Conservation (phyloP, 768 basidiomycete species). For the Sporobolomyces pararoseus region DNA sequence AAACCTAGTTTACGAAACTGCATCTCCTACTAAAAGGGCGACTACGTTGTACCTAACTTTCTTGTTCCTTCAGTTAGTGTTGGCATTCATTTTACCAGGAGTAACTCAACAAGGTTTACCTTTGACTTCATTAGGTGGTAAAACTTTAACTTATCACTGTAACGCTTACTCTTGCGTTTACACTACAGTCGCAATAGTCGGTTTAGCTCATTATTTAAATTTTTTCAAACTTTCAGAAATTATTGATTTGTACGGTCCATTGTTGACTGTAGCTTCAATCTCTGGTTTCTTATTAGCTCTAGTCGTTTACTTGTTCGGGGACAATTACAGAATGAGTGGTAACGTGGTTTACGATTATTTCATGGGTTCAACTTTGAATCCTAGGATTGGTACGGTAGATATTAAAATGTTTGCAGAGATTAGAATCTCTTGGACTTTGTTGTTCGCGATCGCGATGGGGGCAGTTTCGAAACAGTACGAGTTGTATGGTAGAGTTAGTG, state of each 20-base stretch:
- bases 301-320: slow-evolving; percentile 76
- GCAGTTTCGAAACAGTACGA: slow-evolving; percentile 96
- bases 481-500: slow-evolving; percentile 80
- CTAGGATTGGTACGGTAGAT: slow-evolving; percentile 83
- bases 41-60: slow-evolving; percentile 87
- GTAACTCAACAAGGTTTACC: slow-evolving; percentile 92
- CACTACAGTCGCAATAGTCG: slow-evolving; percentile 69
- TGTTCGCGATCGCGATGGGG: slow-evolving; percentile 87
- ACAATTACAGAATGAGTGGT: slow-evolving; percentile 88
- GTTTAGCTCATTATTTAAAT: slow-evolving; percentile 58
- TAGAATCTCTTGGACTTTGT: slow-evolving; percentile 91
- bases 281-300: slow-evolving; percentile 74
- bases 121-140: slow-evolving; percentile 88
- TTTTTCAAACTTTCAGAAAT: slow-evolving; percentile 89
- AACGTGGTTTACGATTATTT: slow-evolving; percentile 76
- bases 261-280: slow-evolving; percentile 94
- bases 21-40: slow-evolving; percentile 80
- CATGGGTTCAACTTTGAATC: slow-evolving; percentile 94
- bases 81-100: slow-evolving; percentile 87
- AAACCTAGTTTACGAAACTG: slow-evolving; percentile 60
- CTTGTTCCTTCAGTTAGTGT: slow-evolving; percentile 79
- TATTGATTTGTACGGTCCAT: slow-evolving; percentile 90
- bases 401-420: slow-evolving; percentile 79
- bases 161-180: slow-evolving; percentile 85
- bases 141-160: slow-evolving; percentile 91